Evolutionary conservation across 495 filamentous ascomycete species (phyloP).

Genomic region (Margaritispora aquatica): DNA sequence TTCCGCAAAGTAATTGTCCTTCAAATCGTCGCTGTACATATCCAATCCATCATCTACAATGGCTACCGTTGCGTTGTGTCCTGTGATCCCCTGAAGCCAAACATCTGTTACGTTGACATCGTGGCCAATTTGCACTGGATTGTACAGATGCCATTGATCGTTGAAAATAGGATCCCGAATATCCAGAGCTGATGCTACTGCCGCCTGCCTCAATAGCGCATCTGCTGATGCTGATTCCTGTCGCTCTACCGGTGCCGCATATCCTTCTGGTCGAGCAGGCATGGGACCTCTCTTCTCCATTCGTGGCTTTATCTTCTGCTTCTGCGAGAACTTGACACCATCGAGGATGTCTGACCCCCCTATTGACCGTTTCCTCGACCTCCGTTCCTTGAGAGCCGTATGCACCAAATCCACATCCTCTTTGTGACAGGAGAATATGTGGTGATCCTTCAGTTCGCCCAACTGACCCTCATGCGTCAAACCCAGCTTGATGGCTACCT

Average conservation of each 20-base stretch:
- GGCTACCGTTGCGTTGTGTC: conserved; percentile 79
- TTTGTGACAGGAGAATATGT: conserved; percentile 72
- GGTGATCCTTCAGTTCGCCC: conserved; percentile 73
- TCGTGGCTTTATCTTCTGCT: conserved; percentile 65
- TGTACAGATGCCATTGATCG: conserved; percentile 95
- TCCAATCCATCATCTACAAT: conserved; percentile 96
- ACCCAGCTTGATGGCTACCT: conserved; percentile 68
- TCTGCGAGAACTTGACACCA: conserved; percentile 71
- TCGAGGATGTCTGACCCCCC: conserved; percentile 57
- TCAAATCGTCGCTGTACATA: conserved; percentile 93
- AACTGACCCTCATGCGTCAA: conserved; percentile 78
- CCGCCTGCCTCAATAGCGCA: conserved; percentile 49
- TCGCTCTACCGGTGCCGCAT: conserved; percentile 16
- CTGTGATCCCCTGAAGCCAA: conserved; percentile 90
- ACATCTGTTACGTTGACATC: conserved; percentile 92
- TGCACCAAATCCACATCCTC: conserved; percentile 39
- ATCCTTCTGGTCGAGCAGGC: conserved; percentile 34
- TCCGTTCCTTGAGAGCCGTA: conserved; percentile 40
- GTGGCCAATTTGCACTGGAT: conserved; percentile 72
- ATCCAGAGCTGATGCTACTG: conserved; percentile 55
- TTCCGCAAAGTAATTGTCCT: conserved; percentile 81
- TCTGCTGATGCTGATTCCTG: conserved; percentile 28
- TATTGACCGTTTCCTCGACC: conserved; percentile 51
- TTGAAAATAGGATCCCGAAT: conserved; percentile 88
- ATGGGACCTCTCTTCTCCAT: conserved; percentile 67